Percentiles rank a stretch among this genome's conserved stretches.
phyloP scores from a whole-genome alignment of 768 basidiomycete species.

The Lactarius pseudohatsudake region DNA sequence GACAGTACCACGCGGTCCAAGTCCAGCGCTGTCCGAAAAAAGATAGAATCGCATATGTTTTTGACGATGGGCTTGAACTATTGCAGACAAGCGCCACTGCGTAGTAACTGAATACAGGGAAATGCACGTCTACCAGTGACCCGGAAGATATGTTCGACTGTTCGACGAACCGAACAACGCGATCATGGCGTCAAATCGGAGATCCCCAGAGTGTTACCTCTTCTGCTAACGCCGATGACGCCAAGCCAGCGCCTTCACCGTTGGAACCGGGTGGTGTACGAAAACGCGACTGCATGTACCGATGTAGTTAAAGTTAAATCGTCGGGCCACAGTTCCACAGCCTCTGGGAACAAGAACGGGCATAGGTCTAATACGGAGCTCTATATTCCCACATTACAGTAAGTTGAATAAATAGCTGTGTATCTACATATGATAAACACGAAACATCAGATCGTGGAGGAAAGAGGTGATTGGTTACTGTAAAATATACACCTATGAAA shows the following conservation, averaged over 20 bases:
- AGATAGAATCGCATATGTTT: neutral
- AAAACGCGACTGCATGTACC: neutral
- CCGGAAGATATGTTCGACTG: neutral
- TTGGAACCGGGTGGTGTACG: neutral
- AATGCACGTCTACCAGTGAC: neutral
- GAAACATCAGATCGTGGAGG: neutral
- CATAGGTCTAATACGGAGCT: neutral
- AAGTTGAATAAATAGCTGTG: slow-evolving; percentile 4
- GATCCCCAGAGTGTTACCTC: neutral
- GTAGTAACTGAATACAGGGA: neutral
- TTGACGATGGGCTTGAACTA: neutral
- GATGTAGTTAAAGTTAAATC: neutral
- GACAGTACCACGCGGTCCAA: neutral
- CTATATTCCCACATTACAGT: slow-evolving; percentile 2
- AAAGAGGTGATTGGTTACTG: slow-evolving; percentile 8
- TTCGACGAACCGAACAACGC: neutral
- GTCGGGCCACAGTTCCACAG: neutral
- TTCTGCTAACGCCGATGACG: neutral
- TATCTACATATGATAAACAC: neutral
- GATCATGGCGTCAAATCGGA: neutral
- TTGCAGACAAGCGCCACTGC: neutral
- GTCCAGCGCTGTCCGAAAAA: neutral
- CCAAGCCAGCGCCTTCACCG: neutral
- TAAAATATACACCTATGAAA: slow-evolving; percentile 6
- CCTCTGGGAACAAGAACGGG: neutral